Evolutionary conservation across 192 early-diverging fungal species (phyloP).

Genomic region (Coemansia sp.): DNA sequence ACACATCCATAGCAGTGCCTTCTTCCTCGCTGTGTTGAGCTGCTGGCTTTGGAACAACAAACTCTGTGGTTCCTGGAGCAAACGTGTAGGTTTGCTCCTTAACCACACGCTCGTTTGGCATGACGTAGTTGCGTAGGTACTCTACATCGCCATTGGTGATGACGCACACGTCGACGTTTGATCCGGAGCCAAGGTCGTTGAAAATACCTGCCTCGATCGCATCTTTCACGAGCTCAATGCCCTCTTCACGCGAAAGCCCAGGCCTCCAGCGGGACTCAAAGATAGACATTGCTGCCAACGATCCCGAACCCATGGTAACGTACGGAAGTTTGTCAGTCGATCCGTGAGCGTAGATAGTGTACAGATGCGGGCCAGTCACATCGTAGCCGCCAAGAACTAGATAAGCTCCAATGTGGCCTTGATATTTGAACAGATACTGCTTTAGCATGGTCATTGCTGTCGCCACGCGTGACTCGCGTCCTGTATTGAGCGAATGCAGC

Average conservation of each 20-base stretch:
- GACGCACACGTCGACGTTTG: constrained; percentile 92
- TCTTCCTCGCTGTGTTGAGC: constrained; percentile 8
- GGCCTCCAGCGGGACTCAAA: constrained; percentile 86
- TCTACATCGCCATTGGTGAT: constrained; percentile 87
- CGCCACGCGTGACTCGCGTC: constrained; percentile 80
- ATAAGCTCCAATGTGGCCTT: constrained; percentile 93
- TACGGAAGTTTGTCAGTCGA: constrained; percentile 95
- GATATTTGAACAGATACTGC: constrained; percentile 96
- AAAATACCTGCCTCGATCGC: constrained; percentile 98
- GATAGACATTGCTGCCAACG: constrained; percentile 92
- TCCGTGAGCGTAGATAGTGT: constrained; percentile 91
- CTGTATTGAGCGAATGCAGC: constrained; percentile 88
- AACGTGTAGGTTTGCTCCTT: constrained; percentile 87
- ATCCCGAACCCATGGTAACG: constrained; percentile 95
- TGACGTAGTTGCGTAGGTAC: constrained; percentile 78
- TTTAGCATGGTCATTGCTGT: constrained; percentile 97
- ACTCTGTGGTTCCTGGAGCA: constrained; percentile 47
- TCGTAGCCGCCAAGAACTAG: constrained; percentile 94
- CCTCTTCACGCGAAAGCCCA: constrained; percentile 84
- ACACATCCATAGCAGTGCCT: constrained; percentile 44
- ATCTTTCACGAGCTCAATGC: constrained; percentile 85
- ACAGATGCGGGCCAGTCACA: constrained; percentile 85
- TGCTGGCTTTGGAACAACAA: constrained; percentile 15
- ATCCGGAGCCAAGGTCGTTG: constrained; percentile 97
- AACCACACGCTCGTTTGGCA: constrained; percentile 81